Conservation (phyloP, 352 stramenopile species). For the Pythium brassicae region DNA sequence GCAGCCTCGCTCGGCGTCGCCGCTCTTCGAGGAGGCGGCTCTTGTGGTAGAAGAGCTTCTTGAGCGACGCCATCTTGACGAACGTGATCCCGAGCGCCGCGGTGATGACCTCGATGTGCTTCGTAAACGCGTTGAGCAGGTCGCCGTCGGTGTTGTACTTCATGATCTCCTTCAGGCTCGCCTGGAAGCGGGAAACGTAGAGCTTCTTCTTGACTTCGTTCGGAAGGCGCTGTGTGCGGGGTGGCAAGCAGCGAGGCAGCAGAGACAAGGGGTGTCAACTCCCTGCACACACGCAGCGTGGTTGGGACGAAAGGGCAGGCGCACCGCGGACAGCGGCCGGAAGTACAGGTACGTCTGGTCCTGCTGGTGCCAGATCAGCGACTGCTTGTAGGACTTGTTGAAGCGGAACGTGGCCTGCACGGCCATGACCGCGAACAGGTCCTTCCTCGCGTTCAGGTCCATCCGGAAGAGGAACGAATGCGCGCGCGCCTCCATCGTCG, state of each 20-base stretch:
- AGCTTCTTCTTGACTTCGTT: conserved; percentile 80
- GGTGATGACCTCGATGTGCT: conserved; percentile 72
- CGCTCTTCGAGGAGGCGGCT: conserved; percentile 18
- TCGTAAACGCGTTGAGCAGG: conserved; percentile 57
- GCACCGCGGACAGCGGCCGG: conserved; percentile 53
- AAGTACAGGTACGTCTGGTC: conserved; percentile 41
- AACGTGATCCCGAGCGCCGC: conserved; percentile 51
- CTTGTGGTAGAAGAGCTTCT: conserved; percentile 43
- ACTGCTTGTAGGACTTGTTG: conserved; percentile 58
- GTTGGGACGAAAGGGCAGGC: not conserved
- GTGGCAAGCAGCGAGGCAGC: not conserved
- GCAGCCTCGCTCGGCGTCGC: conserved; percentile 5
- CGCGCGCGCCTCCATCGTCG: conserved; percentile 55
- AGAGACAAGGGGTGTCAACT: too few relatives aligned
- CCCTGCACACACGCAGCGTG: too few relatives aligned
- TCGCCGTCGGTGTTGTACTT: conserved; percentile 76
- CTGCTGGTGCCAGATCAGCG: conserved; percentile 67
- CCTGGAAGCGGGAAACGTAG: conserved; percentile 57
- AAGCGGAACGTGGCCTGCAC: conserved; percentile 66
- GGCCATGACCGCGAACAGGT: conserved; percentile 57
- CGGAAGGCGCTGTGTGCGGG: conserved; percentile 35
- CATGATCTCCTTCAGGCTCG: conserved; percentile 68
- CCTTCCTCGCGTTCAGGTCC: conserved; percentile 57
- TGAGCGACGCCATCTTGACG: conserved; percentile 48
- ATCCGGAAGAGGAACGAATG: conserved; percentile 64